A percentile compares a stretch with the other conserved stretches of the same genome.
These are phyloP conservation scores for Apophysomyces sp. DNA, from an alignment of 371 early-diverging fungal species.

Conservation along the genomic window DNA sequence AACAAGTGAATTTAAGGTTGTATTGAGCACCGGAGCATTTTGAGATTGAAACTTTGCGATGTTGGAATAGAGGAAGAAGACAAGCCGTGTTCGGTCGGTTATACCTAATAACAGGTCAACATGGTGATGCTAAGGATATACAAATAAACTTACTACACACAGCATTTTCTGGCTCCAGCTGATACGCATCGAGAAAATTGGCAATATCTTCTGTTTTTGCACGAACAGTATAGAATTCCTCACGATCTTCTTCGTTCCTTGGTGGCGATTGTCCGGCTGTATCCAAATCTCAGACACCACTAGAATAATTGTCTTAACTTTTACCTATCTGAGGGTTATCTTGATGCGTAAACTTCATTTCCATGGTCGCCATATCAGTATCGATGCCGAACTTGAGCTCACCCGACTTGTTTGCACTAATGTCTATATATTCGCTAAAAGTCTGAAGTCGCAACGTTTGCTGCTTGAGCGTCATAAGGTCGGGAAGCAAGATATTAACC, in stretches of 20 bases:
- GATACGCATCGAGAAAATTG: slow-evolving; percentile 53
- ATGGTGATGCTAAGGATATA: neutral
- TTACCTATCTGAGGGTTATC: slow-evolving; percentile 53
- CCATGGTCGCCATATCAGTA: slow-evolving; percentile 43
- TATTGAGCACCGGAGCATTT: slow-evolving; percentile 6
- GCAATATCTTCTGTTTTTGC: slow-evolving; percentile 58
- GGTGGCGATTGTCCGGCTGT: slow-evolving; percentile 7
- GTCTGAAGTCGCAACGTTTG: slow-evolving; percentile 49
- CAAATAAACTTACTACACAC: slow-evolving; percentile 46
- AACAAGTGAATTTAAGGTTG: slow-evolving; percentile 4
- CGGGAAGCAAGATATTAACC: slow-evolving; percentile 57
- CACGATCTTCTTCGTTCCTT: slow-evolving; percentile 13
- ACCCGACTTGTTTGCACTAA: slow-evolving; percentile 61
- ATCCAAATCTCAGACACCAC: neutral
- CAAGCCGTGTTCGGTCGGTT: slow-evolving; percentile 22
- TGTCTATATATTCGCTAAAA: slow-evolving; percentile 37
- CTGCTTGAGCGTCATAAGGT: slow-evolving; percentile 30
- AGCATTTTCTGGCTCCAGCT: slow-evolving; percentile 53
- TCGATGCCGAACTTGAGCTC: slow-evolving; percentile 45
- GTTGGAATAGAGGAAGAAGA: slow-evolving; percentile 33
- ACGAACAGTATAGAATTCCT: slow-evolving; percentile 36
- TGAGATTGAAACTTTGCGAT: slow-evolving; percentile 23
- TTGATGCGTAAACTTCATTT: slow-evolving; percentile 43
- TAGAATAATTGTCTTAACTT: neutral
- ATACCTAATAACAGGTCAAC: slow-evolving; percentile 12